Evolutionary conservation across 176 grass and related monocot genomes (phyloP).

Genomic region (Ensete ventricosum): DNA sequence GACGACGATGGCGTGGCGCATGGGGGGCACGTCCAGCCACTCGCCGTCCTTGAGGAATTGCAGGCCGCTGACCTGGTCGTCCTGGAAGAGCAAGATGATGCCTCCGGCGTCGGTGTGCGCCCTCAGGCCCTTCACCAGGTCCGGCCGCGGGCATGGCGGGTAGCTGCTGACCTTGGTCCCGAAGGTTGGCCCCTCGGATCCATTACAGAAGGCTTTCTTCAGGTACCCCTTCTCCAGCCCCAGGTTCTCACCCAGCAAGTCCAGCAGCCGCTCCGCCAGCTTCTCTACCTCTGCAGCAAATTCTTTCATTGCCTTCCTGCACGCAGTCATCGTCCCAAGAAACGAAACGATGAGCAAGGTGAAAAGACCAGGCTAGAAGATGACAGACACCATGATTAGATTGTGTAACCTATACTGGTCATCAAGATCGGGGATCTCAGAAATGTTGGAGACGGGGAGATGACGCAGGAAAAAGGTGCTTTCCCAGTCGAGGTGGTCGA

Average conservation of each 20-base stretch:
- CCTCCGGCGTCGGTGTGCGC: slow-evolving; percentile 77
- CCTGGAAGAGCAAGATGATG: slow-evolving; percentile 89
- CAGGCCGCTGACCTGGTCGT: slow-evolving; percentile 47
- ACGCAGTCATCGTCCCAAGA: not conserved
- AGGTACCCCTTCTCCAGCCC: slow-evolving; percentile 65
- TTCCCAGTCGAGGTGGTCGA: slow-evolving; percentile 74
- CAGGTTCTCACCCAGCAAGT: slow-evolving; percentile 77
- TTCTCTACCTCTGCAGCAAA: slow-evolving; percentile 64
- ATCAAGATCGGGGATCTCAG: slow-evolving; percentile 57
- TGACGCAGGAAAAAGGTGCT: slow-evolving; percentile 87
- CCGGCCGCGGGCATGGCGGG: slow-evolving; percentile 66
- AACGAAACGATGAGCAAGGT: not conserved
- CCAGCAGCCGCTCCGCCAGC: slow-evolving; percentile 58
- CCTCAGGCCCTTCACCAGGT: slow-evolving; percentile 68
- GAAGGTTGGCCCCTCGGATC: slow-evolving; percentile 52
- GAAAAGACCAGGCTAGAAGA: no score
- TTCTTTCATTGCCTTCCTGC: slow-evolving; percentile 47
- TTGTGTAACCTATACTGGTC: slow-evolving; percentile 29
- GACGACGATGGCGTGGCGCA: slow-evolving; percentile 54
- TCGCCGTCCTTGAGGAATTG: slow-evolving; percentile 65
- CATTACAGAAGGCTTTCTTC: slow-evolving; percentile 39
- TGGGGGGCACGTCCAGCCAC: slow-evolving; percentile 58
- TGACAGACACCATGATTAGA: no score
- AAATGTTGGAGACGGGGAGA: slow-evolving; percentile 59
- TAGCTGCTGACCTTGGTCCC: slow-evolving; percentile 88